Evolutionary conservation across 2,329 filamentous ascomycete species (phyloP).

Genomic region (Parascedosporium putredinis): DNA sequence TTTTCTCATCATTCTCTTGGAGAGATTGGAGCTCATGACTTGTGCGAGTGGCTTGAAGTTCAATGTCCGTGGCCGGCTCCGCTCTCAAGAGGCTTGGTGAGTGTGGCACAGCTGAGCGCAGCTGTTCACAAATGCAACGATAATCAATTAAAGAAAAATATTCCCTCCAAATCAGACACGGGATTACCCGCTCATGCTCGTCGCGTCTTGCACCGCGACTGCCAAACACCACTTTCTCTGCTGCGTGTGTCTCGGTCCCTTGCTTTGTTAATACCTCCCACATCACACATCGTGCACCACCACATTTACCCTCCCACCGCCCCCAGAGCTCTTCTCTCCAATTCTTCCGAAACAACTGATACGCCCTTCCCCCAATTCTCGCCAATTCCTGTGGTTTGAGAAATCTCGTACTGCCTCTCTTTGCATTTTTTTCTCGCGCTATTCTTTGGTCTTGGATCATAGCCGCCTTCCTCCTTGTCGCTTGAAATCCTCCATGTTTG

Average conservation of each 20-base stretch:
- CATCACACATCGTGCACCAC: neutral
- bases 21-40: no score
- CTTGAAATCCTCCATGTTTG: no score
- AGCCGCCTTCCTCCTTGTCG: neutral
- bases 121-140: neutral
- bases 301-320: neutral
- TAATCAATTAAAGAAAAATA: neutral
- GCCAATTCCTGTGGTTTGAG: no score
- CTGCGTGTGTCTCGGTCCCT: neutral
- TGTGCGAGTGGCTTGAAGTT: no score
- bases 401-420: no score
- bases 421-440: no score
- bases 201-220: slow-evolving; percentile 7
- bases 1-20: no score
- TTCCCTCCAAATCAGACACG: no score
- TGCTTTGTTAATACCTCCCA: neutral
- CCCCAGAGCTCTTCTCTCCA: neutral
- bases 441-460: no score
- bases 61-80: no score
- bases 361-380: neutral
- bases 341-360: neutral
- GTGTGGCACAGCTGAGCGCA: neutral
- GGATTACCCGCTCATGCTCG: neutral
- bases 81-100: no score
- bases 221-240: slow-evolving; percentile 5